A percentile compares a stretch with the other conserved stretches of the same genome.
These are phyloP conservation scores for Malassezia globosa DNA, from an alignment of 1,284 basidiomycete genomes.

Conservation along the genomic window DNA sequence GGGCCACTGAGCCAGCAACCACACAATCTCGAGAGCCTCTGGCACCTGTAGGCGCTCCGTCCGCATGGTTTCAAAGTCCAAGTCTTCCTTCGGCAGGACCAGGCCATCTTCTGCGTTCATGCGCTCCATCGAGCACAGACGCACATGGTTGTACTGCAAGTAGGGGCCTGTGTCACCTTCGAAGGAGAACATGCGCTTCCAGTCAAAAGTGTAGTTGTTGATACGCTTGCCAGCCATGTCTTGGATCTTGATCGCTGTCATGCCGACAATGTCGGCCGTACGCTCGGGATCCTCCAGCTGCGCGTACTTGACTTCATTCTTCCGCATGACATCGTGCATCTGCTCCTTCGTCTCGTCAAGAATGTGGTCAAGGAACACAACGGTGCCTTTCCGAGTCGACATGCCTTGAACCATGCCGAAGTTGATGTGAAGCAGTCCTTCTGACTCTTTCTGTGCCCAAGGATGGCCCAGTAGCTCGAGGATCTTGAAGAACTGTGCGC, in stretches of 20 bases:
- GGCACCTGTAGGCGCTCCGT: conserved; percentile 58
- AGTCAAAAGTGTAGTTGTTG: conserved; percentile 93
- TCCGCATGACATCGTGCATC: conserved; percentile 95
- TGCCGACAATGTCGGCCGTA: conserved; percentile 75
- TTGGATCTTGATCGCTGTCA: conserved; percentile 95
- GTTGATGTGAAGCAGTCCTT: conserved; percentile 73
- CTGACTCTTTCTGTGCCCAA: conserved; percentile 57
- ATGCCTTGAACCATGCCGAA: conserved; percentile 88
- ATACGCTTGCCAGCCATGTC: conserved; percentile 94
- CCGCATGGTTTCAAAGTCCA: conserved; percentile 57
- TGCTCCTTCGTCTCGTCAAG: conserved; percentile 76
- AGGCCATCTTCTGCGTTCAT: conserved; percentile 68
- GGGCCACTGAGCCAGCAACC: conserved; percentile 78
- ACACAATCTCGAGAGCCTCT: conserved; percentile 74
- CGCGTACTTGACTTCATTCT: conserved; percentile 84
- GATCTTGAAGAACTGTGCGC: conserved; percentile 87
- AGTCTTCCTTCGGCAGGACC: conserved; percentile 56
- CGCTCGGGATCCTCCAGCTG: conserved; percentile 76
- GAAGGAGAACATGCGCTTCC: conserved; percentile 87
- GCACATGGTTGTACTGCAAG: conserved; percentile 73
- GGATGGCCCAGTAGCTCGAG: conserved; percentile 78
- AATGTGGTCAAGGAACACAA: conserved; percentile 89
- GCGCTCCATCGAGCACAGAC: conserved; percentile 79
- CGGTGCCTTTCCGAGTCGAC: conserved; percentile 93
- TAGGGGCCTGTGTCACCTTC: conserved; percentile 79